A percentile compares a stretch with the other conserved stretches of the same genome.
Conservation (phyloP, 768 basidiomycete species). For the Russula compacta region DNA sequence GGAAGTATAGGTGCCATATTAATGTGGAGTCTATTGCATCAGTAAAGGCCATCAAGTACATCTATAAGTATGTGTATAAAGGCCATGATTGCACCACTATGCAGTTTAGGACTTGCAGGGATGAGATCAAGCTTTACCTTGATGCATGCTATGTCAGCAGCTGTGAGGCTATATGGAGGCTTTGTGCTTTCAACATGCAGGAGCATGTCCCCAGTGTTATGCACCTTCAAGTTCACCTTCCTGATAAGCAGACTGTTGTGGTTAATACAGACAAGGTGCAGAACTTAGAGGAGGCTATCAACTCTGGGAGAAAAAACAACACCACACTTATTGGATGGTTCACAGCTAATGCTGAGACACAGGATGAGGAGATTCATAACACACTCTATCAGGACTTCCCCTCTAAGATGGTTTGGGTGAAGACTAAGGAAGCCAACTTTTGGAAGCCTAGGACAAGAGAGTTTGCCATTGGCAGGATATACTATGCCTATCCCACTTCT, state of each 20-base stretch:
- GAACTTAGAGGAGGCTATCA: slow-evolving; percentile 15
- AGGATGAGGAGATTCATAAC: slow-evolving; percentile 30
- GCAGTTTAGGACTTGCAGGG: slow-evolving; percentile 21
- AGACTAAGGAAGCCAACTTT: slow-evolving; percentile 9
- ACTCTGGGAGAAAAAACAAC: slow-evolving; percentile 19
- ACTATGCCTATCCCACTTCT: neutral
- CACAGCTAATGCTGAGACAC: slow-evolving; percentile 15
- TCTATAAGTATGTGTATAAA: slow-evolving; percentile 44
- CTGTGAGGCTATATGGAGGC: neutral
- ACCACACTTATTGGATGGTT: slow-evolving; percentile 29
- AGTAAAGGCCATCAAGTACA: slow-evolving; percentile 33
- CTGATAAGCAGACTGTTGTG: slow-evolving; percentile 22
- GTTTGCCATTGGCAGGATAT: slow-evolving; percentile 8
- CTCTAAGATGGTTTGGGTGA: slow-evolving; percentile 20
- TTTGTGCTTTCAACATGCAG: neutral
- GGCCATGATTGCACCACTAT: slow-evolving; percentile 35
- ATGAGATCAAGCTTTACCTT: slow-evolving; percentile 29
- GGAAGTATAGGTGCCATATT: slow-evolving; percentile 37
- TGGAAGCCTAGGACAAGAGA: slow-evolving; percentile 28
- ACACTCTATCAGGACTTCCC: slow-evolving; percentile 26
- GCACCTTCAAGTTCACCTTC: neutral
- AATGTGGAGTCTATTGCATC: slow-evolving; percentile 33
- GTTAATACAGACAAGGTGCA: slow-evolving; percentile 28
- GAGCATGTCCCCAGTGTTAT: neutral
- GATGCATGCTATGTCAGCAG: no score